Conservation (phyloP, 257 asterid species). For the Solanum sejunctum region DNA sequence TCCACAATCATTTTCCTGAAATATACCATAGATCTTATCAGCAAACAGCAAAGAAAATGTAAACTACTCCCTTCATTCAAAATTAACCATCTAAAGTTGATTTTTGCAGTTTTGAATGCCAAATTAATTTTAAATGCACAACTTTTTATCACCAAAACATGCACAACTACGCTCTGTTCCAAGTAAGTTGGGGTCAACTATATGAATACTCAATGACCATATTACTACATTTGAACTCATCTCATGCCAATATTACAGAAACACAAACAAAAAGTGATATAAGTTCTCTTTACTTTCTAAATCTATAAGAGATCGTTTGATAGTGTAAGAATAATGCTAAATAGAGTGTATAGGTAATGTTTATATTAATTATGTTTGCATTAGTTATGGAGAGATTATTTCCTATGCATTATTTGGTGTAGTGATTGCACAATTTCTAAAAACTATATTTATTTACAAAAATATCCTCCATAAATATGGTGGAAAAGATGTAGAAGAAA, state of each 20-base stretch:
- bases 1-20: slow-evolving; percentile 47
- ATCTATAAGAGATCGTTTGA: not conserved
- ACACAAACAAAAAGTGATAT: not conserved
- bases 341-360: no score
- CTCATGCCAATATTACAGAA: not conserved
- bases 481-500: no score
- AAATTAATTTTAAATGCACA: not conserved
- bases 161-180: not conserved
- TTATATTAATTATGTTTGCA: no score
- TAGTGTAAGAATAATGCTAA: no score
- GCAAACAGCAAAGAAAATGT: not conserved
- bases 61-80: not conserved
- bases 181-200: not conserved
- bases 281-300: not conserved
- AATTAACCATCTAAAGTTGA: not conserved
- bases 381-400: no score
- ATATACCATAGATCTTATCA: not conserved
- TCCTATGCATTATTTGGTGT: no score
- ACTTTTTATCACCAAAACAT: not conserved
- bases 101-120: not conserved
- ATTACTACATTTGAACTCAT: not conserved
- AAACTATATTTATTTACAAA: no score
- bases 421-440: no score
- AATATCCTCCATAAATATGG: no score
- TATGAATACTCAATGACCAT: not conserved